Percentiles rank a stretch among this genome's conserved stretches.
Evolutionary conservation across 2,329 filamentous ascomycete genomes (phyloP).

Genomic region (Trichoderma cornu-damae): DNA sequence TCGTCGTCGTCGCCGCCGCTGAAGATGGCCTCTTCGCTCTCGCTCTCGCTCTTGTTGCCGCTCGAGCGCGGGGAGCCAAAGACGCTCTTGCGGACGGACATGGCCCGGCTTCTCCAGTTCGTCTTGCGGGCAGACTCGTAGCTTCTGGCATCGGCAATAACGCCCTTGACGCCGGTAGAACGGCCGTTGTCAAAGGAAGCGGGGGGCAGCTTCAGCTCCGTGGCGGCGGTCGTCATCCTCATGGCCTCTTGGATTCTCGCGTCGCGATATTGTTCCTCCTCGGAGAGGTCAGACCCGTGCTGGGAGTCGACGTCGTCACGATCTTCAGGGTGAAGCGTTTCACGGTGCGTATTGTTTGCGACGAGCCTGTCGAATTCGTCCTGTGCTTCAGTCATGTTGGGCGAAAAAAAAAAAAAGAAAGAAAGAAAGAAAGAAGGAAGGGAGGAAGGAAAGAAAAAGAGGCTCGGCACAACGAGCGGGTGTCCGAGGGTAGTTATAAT

Average conservation of each 20-base stretch:
- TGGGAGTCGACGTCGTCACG: conserved; percentile 45
- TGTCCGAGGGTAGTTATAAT: conserved; percentile 23
- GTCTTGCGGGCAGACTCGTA: conserved; percentile 62
- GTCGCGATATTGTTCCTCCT: conserved; percentile 52
- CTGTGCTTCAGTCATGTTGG: conserved; percentile 56
- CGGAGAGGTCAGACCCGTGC: conserved; percentile 49
- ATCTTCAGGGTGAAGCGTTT: conserved; percentile 54
- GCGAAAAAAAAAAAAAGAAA: conserved; percentile 8
- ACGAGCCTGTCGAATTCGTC: conserved; percentile 63
- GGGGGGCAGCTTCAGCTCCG: conserved; percentile 56
- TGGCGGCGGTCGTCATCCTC: conserved; percentile 54
- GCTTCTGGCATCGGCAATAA: conserved; percentile 76
- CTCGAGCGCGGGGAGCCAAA: conserved; percentile 40
- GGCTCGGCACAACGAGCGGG: conserved; percentile 18
- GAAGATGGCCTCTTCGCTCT: conserved; percentile 41
- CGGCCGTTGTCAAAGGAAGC: conserved; percentile 60
- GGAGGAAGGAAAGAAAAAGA: no score
- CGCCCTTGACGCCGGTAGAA: conserved; percentile 78
- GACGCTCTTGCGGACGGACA: conserved; percentile 50
- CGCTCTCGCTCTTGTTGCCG: conserved; percentile 39
- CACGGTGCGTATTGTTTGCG: conserved; percentile 47
- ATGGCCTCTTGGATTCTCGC: conserved; percentile 58
- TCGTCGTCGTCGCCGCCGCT: conserved; percentile 51
- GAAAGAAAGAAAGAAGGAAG: not conserved
- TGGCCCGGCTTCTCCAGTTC: conserved; percentile 51